Evolutionary conservation across 2,329 filamentous ascomycete species (phyloP).

Genomic region (Colletotrichum camelliae): DNA sequence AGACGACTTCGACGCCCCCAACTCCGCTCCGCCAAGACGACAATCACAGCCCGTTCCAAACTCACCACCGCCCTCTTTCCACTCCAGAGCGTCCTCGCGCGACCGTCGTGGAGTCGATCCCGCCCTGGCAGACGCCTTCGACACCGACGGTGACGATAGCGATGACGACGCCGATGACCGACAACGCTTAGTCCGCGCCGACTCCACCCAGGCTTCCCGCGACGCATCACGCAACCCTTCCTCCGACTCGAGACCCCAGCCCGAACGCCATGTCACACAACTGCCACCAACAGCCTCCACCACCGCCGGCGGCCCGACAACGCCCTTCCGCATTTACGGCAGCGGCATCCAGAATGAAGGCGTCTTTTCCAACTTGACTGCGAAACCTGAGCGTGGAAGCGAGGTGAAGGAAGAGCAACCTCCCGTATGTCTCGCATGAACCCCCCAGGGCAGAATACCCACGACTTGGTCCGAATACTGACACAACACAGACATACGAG

Average conservation of each 20-base stretch:
- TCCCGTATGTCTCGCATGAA: constrained; percentile 68
- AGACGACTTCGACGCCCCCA: constrained; percentile 49
- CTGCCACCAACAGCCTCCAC: constrained; percentile 28
- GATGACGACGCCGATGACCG: constrained; percentile 81
- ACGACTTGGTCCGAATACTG: constrained; percentile 30
- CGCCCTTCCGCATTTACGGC: constrained; percentile 66
- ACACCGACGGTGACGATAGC: constrained; percentile 78
- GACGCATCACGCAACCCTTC: constrained; percentile 20
- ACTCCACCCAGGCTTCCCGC: constrained; percentile 37
- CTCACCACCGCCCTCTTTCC: constrained; percentile 84
- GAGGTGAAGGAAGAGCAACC: constrained; percentile 87
- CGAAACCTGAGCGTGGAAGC: constrained; percentile 83
- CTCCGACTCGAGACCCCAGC: constrained; percentile 22
- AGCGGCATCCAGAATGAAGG: constrained; percentile 85
- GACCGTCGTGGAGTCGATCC: constrained; percentile 65
- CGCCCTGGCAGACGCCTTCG: constrained; percentile 92
- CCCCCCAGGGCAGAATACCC: not conserved
- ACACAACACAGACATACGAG: constrained; percentile 80
- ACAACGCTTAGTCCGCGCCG: constrained; percentile 82
- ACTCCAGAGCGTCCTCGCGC: constrained; percentile 74
- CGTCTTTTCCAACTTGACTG: constrained; percentile 93
- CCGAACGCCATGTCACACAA: constrained; percentile 23
- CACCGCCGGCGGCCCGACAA: constrained; percentile 27
- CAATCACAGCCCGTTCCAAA: constrained; percentile 48
- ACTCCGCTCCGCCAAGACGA: constrained; percentile 32